A percentile compares a stretch with the other conserved stretches of the same genome.
Conservation (phyloP, 495 filamentous ascomycete genomes). For the Aspergillus olivimuriae region DNA sequence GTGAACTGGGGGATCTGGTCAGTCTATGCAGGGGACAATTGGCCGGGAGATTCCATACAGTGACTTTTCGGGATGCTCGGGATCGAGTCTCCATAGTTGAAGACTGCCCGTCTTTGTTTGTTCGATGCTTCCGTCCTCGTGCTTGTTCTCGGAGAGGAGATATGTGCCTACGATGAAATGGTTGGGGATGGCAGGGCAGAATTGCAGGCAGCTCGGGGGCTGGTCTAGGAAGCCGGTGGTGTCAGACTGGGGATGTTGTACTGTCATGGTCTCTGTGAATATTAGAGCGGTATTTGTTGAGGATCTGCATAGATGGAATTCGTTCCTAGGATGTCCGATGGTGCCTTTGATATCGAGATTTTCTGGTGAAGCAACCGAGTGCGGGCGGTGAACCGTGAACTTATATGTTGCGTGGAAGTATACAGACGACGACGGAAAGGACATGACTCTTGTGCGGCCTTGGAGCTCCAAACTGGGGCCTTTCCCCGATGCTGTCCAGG, state of each 20-base stretch:
- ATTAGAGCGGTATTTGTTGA: too few relatives aligned
- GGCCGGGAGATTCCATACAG: conserved; percentile 39
- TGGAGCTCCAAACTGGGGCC: too few relatives aligned
- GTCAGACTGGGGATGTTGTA: conserved; percentile 23
- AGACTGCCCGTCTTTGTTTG: conserved; percentile 69
- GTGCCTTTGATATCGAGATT: too few relatives aligned
- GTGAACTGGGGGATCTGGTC: conserved; percentile 18
- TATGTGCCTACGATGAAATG: conserved; percentile 86
- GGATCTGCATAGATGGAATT: too few relatives aligned
- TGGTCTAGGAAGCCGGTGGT: conserved; percentile 41
- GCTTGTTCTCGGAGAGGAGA: conserved; percentile 51
- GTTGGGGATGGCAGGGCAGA: conserved; percentile 57
- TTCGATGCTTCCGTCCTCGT: conserved; percentile 22
- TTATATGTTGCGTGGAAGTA: too few relatives aligned
- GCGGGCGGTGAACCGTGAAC: too few relatives aligned
- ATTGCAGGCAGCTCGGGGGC: conserved; percentile 82
- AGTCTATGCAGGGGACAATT: conserved; percentile 2
- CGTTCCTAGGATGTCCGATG: too few relatives aligned
- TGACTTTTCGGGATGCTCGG: conserved; percentile 24
- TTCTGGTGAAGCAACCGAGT: too few relatives aligned
- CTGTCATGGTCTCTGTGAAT: background rate
- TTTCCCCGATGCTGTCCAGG: too few relatives aligned
- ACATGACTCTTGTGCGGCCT: too few relatives aligned
- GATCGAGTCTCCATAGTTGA: conserved; percentile 53
- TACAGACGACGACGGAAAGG: too few relatives aligned